Evolutionary conservation across 352 stramenopile genomes (phyloP).

Genomic region (Elongisporangium undulatum): DNA sequence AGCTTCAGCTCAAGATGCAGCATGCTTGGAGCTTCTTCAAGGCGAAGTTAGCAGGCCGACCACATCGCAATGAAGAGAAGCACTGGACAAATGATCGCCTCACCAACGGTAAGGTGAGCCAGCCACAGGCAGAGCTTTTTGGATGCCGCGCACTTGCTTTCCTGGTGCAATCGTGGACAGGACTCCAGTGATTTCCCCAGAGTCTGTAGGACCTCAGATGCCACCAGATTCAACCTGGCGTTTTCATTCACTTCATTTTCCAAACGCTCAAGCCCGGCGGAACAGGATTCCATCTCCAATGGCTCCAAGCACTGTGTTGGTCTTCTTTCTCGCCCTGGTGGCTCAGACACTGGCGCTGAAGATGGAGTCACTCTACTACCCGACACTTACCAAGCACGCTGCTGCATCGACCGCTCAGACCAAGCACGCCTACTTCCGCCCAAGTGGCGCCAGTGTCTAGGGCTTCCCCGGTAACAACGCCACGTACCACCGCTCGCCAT

Average conservation of each 20-base stretch:
- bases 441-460: constrained; percentile 24
- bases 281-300: neutral
- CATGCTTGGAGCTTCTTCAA: no score
- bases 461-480: constrained; percentile 39
- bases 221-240: neutral
- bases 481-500: constrained; percentile 50
- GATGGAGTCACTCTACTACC: neutral
- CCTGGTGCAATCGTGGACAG: no score
- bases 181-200: no score
- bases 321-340: neutral
- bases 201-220: no score
- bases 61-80: no score
- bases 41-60: no score
- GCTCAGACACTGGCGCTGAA: neutral
- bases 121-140: no score
- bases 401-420: neutral
- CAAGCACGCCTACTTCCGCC: constrained; percentile 40
- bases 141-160: no score
- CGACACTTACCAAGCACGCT: neutral
- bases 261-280: neutral
- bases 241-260: neutral
- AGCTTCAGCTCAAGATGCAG: no score
- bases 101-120: no score
- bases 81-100: no score
- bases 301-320: neutral